Base-by-base conservation (phyloP, 2,329 filamentous ascomycete genomes). In the Fusarium newnesense region DNA sequence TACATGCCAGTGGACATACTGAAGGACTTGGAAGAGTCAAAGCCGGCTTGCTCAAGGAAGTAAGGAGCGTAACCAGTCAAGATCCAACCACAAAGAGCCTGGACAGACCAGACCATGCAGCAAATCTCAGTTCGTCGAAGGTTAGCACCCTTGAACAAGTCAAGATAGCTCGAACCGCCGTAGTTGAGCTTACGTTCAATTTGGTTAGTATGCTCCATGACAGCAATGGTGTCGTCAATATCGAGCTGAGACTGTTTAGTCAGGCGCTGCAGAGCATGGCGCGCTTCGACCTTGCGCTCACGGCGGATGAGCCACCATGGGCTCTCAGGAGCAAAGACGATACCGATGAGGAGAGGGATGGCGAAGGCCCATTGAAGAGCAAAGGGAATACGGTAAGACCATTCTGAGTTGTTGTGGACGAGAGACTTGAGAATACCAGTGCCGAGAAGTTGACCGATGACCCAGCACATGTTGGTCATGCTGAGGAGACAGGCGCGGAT, bases 221-320 rank as follows among this genome's bases (percentile, higher is more conserved):
- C 75, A 44, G 80, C 78, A 21, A 84, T 71, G 34, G 87, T 85
- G 58, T 87, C 82, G 52, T 87, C 86, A 1, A 80, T 79, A n/a
- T 79, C 71, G 18, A 81, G 80, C 10, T 62, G 62, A 1, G 62
- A 74, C 43, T 79, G 64, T 28, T 78, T 72, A 7, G 69, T 73
- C 10, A 84, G 77, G 5, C 81, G 76, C 24, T 72, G 68, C 1
- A 84, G 54, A 0, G 80, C 73, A 21, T 76, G 73, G 28, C 78
- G 74, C 0, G 83, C 83, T 19, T 79, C 78, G 1, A 79, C 76
- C 18, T 77, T 67, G 18, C 78, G 73, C 6, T 79, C 80, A n/a
- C 81, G 77, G 12, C 83, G 79, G 18, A 84, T 79, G 4, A 82
- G 77, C 80, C 81, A 84, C 81, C 74, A 70, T 9, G 83, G 84